phyloP scores from a whole-genome alignment of 2,329 filamentous ascomycete species.

The Penicillium concentricum region DNA sequence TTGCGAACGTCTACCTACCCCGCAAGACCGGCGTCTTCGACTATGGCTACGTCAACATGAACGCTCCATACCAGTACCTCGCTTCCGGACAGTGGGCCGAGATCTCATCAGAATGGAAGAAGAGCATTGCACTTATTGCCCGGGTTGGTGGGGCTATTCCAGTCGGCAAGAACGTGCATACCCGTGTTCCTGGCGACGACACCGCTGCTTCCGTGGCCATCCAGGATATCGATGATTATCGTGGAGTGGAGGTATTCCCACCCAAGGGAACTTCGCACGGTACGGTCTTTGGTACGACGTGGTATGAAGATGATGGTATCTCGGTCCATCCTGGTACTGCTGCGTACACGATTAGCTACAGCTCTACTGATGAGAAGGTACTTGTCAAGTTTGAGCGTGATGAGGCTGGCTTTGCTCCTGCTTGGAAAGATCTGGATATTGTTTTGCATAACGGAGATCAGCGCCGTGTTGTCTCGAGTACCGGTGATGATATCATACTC shows the following conservation, averaged over 20 bases:
- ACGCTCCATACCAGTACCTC: constrained; percentile 60
- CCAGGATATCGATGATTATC: constrained; percentile 53
- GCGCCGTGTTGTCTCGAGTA: constrained; percentile 39
- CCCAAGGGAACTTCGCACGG: constrained; percentile 44
- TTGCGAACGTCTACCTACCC: constrained; percentile 63
- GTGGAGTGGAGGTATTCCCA: constrained; percentile 59
- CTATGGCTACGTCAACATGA: constrained; percentile 62
- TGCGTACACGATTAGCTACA: constrained; percentile 46
- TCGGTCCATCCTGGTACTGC: constrained; percentile 46
- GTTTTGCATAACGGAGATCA: constrained; percentile 54
- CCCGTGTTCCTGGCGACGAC: constrained; percentile 52
- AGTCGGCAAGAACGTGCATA: constrained; percentile 53
- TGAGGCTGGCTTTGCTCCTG: constrained; percentile 46
- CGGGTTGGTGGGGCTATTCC: constrained; percentile 56
- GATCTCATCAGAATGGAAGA: constrained; percentile 52
- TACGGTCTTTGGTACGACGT: constrained; percentile 43
- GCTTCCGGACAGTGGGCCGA: constrained; percentile 55
- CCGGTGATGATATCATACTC: constrained; percentile 30
- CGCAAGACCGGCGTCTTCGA: constrained; percentile 45
- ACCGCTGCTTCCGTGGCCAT: constrained; percentile 44
- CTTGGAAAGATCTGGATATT: constrained; percentile 52
- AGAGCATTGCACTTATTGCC: constrained; percentile 57
- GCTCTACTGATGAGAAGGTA: constrained; percentile 46
- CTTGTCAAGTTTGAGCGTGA: constrained; percentile 44
- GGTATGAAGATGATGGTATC: constrained; percentile 60